phyloP scores from a whole-genome alignment of 257 asterid species.

The Solanum lycopersicoides region DNA sequence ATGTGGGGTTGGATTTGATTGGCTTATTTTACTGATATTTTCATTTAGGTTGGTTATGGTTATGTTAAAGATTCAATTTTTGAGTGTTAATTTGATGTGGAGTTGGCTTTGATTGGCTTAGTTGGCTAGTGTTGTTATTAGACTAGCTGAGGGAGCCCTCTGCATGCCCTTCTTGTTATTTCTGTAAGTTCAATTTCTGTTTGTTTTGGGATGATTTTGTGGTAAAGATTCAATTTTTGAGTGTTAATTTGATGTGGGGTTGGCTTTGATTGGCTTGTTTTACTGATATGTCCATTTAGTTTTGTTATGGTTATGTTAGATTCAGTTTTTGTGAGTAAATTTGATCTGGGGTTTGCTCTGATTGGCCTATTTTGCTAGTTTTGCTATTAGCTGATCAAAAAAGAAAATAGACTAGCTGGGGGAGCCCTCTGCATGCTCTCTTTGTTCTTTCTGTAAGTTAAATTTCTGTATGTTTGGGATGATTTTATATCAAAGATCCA shows the following conservation, averaged over 20 bases:
- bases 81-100: background rate
- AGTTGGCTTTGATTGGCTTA: background rate
- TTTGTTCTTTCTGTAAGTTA: conserved; percentile 30
- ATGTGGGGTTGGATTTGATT: background rate
- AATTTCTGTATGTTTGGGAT: background rate
- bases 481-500: no score
- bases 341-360: background rate
- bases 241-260: no score
- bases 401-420: no score
- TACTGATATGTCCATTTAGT: no score
- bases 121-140: no score
- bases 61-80: background rate
- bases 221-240: no score
- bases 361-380: background rate
- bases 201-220: no score
- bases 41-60: background rate
- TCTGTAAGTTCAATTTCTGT: conserved; percentile 15
- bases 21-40: background rate
- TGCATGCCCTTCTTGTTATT: conserved; percentile 60
- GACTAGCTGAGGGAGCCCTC: conserved; percentile 27
- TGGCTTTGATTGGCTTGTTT: background rate
- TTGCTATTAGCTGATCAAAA: no score
- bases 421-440: no score
- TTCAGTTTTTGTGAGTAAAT: background rate
- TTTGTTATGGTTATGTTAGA: background rate